phyloP scores from a whole-genome alignment of 495 filamentous ascomycete species.

The Penicillium samsonianum region DNA sequence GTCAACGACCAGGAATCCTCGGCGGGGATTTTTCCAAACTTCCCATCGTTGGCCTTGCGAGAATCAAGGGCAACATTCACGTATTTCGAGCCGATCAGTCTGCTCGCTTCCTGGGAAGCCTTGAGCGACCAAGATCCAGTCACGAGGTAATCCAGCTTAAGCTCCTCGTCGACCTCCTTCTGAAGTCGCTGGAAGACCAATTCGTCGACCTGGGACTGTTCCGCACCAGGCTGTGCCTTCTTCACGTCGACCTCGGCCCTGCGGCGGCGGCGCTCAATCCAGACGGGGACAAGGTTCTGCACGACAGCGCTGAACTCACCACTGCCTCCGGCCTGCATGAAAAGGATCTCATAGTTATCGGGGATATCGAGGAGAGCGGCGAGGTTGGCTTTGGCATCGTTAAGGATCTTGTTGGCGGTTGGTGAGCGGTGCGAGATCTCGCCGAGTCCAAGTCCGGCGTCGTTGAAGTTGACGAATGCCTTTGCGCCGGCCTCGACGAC shows the following conservation, averaged over 20 bases:
- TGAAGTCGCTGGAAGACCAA: conserved; percentile 59
- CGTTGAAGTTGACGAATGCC: conserved; percentile 79
- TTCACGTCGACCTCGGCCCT: conserved; percentile 37
- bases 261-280: conserved; percentile 66
- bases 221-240: conserved; percentile 33
- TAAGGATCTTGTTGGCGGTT: conserved; percentile 69
- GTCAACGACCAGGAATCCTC: conserved; percentile 77
- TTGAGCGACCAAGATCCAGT: conserved; percentile 92
- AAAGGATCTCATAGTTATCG: conserved; percentile 72
- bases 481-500: conserved; percentile 73
- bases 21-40: conserved; percentile 81
- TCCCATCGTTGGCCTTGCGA: conserved; percentile 69
- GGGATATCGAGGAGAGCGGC: conserved; percentile 71
- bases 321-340: conserved; percentile 82
- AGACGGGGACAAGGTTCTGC: conserved; percentile 78
- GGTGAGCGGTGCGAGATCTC: conserved; percentile 90
- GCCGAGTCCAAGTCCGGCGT: conserved; percentile 68
- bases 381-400: conserved; percentile 65
- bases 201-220: conserved; percentile 46
- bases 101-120: conserved; percentile 79
- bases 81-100: conserved; percentile 72
- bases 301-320: conserved; percentile 80
- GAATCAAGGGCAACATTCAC: conserved; percentile 79
- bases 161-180: conserved; percentile 61
- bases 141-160: conserved; percentile 86